Evolutionary conservation across 768 basidiomycete species (phyloP), one percentile per base, ranked within the genome.

Genomic region (Termitomyces sp.): DNA sequence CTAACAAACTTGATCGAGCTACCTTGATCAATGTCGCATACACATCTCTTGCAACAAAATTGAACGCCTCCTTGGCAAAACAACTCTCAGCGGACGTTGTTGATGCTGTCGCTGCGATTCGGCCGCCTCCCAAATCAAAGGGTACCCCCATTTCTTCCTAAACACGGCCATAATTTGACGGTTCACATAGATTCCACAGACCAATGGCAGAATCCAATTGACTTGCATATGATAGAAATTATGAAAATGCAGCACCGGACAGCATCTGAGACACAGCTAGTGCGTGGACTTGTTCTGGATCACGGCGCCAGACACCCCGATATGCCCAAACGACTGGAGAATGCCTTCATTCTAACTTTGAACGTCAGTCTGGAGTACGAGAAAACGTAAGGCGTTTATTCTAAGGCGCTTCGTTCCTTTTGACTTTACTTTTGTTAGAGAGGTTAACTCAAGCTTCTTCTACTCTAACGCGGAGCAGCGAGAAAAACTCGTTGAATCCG

Each of bases 211-310:
- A 88, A 95, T 65, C 94, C 95, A 50, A 95, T 98, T 69, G 97
- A 99, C 78, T 80, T 99, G 56, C 96, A 98, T 76, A 99, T 99
- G 97, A 79, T 99, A 52, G 97, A 99, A 76, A 88, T 98, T 61
- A 98, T 98, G 97, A 98, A 98, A 79, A 99, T 99, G 97, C 96
- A 97, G 73, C 97, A 99, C 76, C 90, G 95, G 67, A 95, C 90
- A 43, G 94, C 97, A 61, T 94, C 93, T 24, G 97, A 99, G 73
- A 99, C 97, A 32, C 91, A 97, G 70, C 85, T 99, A 39, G 79
- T 99, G 67, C 89, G 92, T 65, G 97, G 97, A 36, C 82, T 99
- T 57, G 97, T 99, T 45, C 81, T 99, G 65, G 97, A 99, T 76
- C 96, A 98, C 70, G 96, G 97, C 64, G 93, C 92, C 56, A 80